Base-by-base conservation (phyloP, 2,329 filamentous ascomycete genomes). In the Alternaria longipes region DNA sequence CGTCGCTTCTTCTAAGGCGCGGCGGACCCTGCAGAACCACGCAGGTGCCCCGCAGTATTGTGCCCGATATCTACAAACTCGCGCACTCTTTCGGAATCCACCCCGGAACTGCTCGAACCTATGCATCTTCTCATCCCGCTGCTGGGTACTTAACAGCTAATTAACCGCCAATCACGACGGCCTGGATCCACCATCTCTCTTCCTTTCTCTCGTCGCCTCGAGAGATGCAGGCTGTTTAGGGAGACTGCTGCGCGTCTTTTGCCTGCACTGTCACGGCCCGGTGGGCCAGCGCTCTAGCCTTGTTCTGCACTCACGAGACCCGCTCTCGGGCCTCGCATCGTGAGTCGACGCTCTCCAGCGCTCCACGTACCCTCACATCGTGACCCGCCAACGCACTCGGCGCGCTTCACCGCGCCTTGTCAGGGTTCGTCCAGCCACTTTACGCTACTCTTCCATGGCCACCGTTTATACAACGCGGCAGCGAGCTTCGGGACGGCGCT, bases 231-330 rank as follows among this genome's bases (percentile, higher is more conserved):
- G 46, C 55, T 56, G 54, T 53, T 60, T 54, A 62, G 54, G 30
- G 32, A 54, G 52, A 55, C 56, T 28, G 38, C 40, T 56, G 51
- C 47, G 47, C 52, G 49, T 46, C 47, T 62, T 63, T 60, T 63
- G 58, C 63, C 63, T 60, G 63, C 61, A 64, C 51, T 56, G 58
- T 54, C 53, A 63, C 73, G 73, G 73, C 65, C 73, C 73, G 72
- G 60, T 64, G 64, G 59, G 62, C 70, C 71, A 63, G 40, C 61
- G 59, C 55, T 62, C 66, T 73, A 74, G 70, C 70, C 72, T 54
- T 53, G 63, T 70, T 70, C 60, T 63, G 70, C 71, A 68, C 50
- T 71, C 70, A 75, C 74, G 70, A 75, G 74, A 75, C 74, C 71
- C 64, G 64, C 59, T 62, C 59, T 47, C 64, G 62, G 67, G 62